phyloP scores from a whole-genome alignment of 495 filamentous ascomycete genomes.

The Trichoderma orchidacearum region DNA sequence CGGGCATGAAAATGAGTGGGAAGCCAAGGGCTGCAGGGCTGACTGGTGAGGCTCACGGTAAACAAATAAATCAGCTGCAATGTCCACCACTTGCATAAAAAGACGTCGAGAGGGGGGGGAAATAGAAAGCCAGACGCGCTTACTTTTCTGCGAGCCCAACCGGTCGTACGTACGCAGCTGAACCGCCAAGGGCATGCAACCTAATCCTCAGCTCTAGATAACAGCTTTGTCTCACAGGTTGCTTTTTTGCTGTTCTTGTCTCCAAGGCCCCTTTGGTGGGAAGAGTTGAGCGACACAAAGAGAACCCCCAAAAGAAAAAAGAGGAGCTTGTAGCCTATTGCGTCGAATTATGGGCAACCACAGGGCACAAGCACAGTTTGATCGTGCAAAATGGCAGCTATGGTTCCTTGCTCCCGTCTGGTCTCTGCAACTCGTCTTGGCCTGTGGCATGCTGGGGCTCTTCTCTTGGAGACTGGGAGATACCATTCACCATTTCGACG shows the following conservation, averaged over 20 bases:
- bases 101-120: background rate
- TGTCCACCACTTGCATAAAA: background rate
- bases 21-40: background rate
- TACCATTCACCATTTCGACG: constrained; percentile 24
- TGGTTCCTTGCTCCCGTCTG: constrained; percentile 24
- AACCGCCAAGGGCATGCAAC: no score
- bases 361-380: constrained; percentile 27
- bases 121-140: background rate
- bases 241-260: no score
- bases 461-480: constrained; percentile 32
- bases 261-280: no score
- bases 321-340: background rate
- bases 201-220: no score
- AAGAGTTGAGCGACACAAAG: no score
- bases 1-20: background rate
- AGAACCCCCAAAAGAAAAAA: no score
- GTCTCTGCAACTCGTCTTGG: constrained; percentile 20
- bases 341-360: constrained; percentile 14
- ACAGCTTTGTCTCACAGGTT: no score
- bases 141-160: no score
- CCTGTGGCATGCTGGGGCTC: constrained; percentile 28
- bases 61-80: background rate
- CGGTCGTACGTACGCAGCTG: no score
- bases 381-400: constrained; percentile 27
- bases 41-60: background rate